Percentiles rank a stretch among this genome's conserved stretches.
phyloP scores from a whole-genome alignment of 345 rosid species.

The Sisymbrium altissimum region DNA sequence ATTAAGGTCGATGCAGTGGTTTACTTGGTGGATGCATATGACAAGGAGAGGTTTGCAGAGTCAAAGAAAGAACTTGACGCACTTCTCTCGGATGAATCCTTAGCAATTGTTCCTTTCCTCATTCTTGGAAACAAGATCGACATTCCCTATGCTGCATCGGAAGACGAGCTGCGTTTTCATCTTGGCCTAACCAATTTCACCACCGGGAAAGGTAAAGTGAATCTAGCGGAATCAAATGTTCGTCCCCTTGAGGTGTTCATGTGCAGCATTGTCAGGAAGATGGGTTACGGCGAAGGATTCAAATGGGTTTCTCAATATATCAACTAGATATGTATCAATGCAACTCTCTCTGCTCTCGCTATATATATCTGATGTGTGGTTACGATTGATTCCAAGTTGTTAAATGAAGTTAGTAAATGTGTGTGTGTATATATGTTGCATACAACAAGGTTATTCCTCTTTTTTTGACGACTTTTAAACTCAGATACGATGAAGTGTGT shows the following conservation, averaged over 20 bases:
- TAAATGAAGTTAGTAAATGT: neutral
- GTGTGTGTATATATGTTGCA: neutral
- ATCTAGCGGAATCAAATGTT: constrained; percentile 49
- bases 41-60: constrained; percentile 41
- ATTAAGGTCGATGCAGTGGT: constrained; percentile 65
- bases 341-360: neutral
- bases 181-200: constrained; percentile 60
- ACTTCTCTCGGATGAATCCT: constrained; percentile 9
- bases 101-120: constrained; percentile 1
- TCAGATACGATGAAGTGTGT: constrained; percentile 14
- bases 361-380: neutral
- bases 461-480: neutral
- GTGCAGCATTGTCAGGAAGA: constrained; percentile 69
- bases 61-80: constrained; percentile 12
- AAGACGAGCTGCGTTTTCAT: constrained; percentile 60
- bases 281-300: constrained; percentile 64
- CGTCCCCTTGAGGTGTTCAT: constrained; percentile 69
- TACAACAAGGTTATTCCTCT: neutral
- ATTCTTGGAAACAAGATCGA: constrained; percentile 11
- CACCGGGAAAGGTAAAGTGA: constrained; percentile 57
- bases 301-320: constrained; percentile 67
- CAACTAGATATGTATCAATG: constrained; percentile 28
- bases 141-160: constrained; percentile 56
- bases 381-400: neutral
- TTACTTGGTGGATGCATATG: constrained; percentile 68